These are phyloP conservation scores for Hyphochytrium catenoides DNA, from an alignment of 352 stramenopile species.

Conservation along the genomic window DNA sequence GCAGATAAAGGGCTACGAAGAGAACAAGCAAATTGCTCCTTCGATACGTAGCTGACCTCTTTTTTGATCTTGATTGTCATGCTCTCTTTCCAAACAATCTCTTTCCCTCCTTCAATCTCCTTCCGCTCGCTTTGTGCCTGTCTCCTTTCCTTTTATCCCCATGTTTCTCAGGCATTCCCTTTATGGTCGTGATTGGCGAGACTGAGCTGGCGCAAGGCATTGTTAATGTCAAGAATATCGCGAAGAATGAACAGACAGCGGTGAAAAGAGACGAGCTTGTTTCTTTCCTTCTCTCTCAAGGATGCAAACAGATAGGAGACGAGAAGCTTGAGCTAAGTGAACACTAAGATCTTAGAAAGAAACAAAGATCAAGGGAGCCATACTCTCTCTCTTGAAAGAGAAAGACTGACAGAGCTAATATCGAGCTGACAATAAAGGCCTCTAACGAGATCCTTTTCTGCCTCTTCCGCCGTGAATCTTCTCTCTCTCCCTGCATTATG, in stretches of 20 bases:
- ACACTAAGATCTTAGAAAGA: slow-evolving; percentile 10
- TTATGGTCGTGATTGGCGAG: slow-evolving; percentile 90
- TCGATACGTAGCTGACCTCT: too few species aligned
- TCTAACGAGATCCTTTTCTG: not conserved
- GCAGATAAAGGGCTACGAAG: too few species aligned
- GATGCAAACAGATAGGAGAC: slow-evolving; percentile 17
- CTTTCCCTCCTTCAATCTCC: too few species aligned
- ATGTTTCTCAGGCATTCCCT: too few species aligned
- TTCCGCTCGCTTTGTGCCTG: too few species aligned
- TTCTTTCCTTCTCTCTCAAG: slow-evolving; percentile 31
- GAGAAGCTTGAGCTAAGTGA: slow-evolving; percentile 10
- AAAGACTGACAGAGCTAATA: slow-evolving; percentile 13
- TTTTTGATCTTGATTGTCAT: too few species aligned
- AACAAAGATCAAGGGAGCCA: slow-evolving; percentile 12
- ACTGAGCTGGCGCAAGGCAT: slow-evolving; percentile 75
- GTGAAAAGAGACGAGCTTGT: slow-evolving; percentile 41
- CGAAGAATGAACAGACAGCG: slow-evolving; percentile 66
- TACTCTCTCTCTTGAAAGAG: slow-evolving; percentile 7
- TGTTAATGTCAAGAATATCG: slow-evolving; percentile 92
- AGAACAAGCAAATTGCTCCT: too few species aligned
- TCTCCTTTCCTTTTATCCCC: too few species aligned
- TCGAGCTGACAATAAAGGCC: not conserved
- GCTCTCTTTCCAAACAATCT: too few species aligned
- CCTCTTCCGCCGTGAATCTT: not conserved
- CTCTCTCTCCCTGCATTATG: too few species aligned